A percentile compares a stretch with the other conserved stretches of the same genome.
phyloP scores from a whole-genome alignment of 2,329 filamentous ascomycete species.

The Colletotrichum lupini region DNA sequence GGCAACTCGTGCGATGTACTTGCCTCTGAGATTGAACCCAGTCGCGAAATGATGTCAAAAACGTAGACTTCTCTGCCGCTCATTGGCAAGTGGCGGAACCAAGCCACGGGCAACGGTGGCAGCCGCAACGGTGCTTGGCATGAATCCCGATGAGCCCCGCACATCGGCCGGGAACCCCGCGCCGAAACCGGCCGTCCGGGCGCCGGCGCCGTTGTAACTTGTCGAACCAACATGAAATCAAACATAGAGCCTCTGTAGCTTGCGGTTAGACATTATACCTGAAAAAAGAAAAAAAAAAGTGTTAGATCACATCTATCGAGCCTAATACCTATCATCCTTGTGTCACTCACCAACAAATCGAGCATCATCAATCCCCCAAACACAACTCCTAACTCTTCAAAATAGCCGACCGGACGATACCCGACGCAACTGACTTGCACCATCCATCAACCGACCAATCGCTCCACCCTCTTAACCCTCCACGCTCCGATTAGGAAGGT shows the following conservation, averaged over 20 bases:
- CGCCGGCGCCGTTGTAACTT: background rate
- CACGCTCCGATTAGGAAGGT: conserved; percentile 11
- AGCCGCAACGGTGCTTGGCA: background rate
- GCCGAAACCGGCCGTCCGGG: conserved; percentile 8
- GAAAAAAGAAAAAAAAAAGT: no score
- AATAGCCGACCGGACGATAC: conserved; percentile 3
- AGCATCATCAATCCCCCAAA: background rate
- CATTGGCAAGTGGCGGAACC: no score
- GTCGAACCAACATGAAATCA: no score
- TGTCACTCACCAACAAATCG: no score
- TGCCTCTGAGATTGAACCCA: no score
- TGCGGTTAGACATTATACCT: no score
- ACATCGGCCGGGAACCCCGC: background rate
- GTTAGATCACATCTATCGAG: no score
- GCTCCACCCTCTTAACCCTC: background rate
- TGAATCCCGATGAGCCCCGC: background rate
- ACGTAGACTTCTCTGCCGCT: no score
- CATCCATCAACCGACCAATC: background rate
- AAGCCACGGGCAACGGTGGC: no score
- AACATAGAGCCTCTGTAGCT: no score
- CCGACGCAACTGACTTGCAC: background rate
- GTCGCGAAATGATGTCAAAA: no score
- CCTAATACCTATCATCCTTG: background rate
- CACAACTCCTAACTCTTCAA: background rate
- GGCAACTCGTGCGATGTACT: no score